Base-by-base conservation (phyloP, 352 stramenopile species). In the Phytophthora colocasiae region DNA sequence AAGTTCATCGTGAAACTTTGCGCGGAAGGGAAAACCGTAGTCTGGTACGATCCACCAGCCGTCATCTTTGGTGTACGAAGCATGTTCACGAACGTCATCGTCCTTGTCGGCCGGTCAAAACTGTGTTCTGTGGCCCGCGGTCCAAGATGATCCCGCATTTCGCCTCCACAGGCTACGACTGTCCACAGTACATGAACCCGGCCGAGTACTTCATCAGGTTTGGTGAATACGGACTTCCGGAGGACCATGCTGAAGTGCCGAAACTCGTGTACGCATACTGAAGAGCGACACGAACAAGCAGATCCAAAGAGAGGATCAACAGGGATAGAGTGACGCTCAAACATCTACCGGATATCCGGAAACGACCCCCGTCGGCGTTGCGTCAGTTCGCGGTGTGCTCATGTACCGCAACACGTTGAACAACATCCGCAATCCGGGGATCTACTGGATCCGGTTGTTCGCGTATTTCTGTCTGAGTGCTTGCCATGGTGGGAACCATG, bases 11-110 rank as follows among this genome's bases (percentile, higher is more conserved):
- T 50, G 11, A 63, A 69, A 41, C 61, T 69, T 3, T 69, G 53
- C 6, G 24, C 12, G 15, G 53, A 58, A 9, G 53, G 53, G 15
- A 69, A 59, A n/a, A 92, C 77, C n/a, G 77, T 98, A 7, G 63
- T 97, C 1, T 96, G n/a, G 92, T 39, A 97, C 90, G 34, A 97
- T 98, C 71, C 93, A 98, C 69, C 93, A 98, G 68, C 93, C 93
- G 9, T 86, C 79, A 17, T 91, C 81, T 12, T 24, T 73, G 5
- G 65, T 73, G 12, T 73, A 73, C 48, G 43, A 73, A n/a, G n/a
- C 26, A 69, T 73, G 58, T 73, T 73, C 41, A 73, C 66, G 6
- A 69, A 73, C 51, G 78, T 89, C 38, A 50, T 90, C 32, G 68
- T 94, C 31, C 69, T n/a, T 92, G 11, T 69, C 85, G 11, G 77